Evolutionary conservation across 805 yeast species (phyloP).

Genomic region (Maudiozyma saulgeensis): DNA sequence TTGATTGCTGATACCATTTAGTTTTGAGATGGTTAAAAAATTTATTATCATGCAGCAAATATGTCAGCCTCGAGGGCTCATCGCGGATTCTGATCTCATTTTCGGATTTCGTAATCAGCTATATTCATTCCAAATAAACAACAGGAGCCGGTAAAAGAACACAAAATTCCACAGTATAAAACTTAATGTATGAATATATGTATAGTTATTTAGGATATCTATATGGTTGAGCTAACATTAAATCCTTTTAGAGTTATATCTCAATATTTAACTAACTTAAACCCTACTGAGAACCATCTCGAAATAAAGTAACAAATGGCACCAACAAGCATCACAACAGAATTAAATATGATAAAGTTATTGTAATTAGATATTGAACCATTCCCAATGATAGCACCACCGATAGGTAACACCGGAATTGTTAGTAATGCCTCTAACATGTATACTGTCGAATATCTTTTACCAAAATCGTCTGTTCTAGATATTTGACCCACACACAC

Average conservation of each 20-base stretch:
- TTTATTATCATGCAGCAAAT: not conserved
- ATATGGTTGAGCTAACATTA: not conserved
- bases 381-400: slow-evolving; percentile 38
- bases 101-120: not conserved
- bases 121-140: no score
- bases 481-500: slow-evolving; percentile 53
- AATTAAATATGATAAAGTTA: slow-evolving; percentile 37
- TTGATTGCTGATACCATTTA: no score
- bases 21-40: no score
- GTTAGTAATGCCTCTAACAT: slow-evolving; percentile 46
- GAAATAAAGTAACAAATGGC: slow-evolving; percentile 32
- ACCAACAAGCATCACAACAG: slow-evolving; percentile 33
- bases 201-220: not conserved
- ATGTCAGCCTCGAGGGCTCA: not conserved
- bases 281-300: slow-evolving; percentile 37
- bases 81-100: not conserved
- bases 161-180: no score
- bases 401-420: slow-evolving; percentile 41
- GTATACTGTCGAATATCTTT: slow-evolving; percentile 48
- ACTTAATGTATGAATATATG: no score
- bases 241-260: not conserved
- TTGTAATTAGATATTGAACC: slow-evolving; percentile 30
- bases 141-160: no score
- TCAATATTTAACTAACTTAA: slow-evolving; percentile 29
- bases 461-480: slow-evolving; percentile 44